Base-by-base conservation (phyloP, 306 rosid species). In the Quercus wislizeni region DNA sequence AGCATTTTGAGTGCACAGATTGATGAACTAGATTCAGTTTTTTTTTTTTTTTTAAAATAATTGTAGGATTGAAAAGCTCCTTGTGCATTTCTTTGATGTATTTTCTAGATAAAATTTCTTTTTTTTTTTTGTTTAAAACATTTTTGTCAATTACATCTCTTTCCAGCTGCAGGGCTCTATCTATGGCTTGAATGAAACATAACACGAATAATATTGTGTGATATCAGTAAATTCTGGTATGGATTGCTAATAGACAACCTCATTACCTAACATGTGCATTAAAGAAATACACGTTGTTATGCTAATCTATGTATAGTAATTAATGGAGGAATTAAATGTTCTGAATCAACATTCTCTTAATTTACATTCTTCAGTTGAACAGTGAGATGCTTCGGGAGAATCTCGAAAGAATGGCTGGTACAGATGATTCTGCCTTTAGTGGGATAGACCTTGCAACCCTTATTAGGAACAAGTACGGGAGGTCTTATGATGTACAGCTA, bases 391-490 rank as follows among this genome's bases (percentile, higher is more conserved):
- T 91, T 52, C 88, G 97, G 69, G 94, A 91, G 61, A 84, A 86
- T 80, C 91, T 95, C 1, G 99, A 95, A 86, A 89, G 93, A 84
- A 87, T 93, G 35, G 97, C 89, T 59, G 99, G 99, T 14, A 78
- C 69, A 70, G 98, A 95, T 88, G 99, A 95, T 85, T 92, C 99
- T 20, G 28, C 79, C 21, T 95, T 95, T 69, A 92, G 90, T 79
- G 99, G 99, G 74, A 81, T 95, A 80, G 99, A 95, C 81, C 90
- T 95, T 74, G 99, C 99, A 74, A 95, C 92, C 79, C 94, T 95
- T 72, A 92, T 95, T 23, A 84, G 99, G 90, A 90, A 92, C 76
- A 95, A 91, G 88, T 92, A 95, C 76, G 99, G 98, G 51, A 95
- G 82, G 83, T 95, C 99, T 62, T 95, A 94, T 52, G 99, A 95